phyloP scores from a whole-genome alignment of 306 rosid genomes.

The Cotoneaster glaucophyllus region DNA sequence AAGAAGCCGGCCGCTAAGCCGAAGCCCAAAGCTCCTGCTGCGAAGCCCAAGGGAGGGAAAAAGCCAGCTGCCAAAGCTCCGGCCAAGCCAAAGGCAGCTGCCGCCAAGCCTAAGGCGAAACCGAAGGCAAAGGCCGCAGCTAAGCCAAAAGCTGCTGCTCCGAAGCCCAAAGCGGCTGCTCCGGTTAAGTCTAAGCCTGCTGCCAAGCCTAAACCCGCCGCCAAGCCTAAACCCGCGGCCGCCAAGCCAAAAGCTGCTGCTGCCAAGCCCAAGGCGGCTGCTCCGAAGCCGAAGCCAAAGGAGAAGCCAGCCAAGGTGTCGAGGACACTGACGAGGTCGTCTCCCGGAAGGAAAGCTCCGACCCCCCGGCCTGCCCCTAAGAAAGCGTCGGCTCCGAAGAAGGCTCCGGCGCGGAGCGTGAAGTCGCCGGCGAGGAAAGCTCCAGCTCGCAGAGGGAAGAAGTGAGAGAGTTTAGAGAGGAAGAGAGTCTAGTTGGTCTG shows the following conservation, averaged over 20 bases:
- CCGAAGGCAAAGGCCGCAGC: constrained; percentile 17
- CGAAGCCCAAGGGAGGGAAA: constrained; percentile 23
- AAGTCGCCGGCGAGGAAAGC: constrained; percentile 55
- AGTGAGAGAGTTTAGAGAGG: constrained; percentile 17
- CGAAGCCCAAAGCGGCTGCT: constrained; percentile 26
- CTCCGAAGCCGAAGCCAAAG: constrained; percentile 44
- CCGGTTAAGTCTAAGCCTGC: constrained; percentile 24
- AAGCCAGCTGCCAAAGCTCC: background rate
- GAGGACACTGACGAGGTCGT: constrained; percentile 57
- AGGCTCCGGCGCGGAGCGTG: constrained; percentile 37
- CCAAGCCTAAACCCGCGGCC: constrained; percentile 16
- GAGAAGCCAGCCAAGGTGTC: constrained; percentile 52
- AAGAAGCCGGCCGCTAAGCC: constrained; percentile 1
- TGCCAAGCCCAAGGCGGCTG: constrained; percentile 29
- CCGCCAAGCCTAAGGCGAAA: constrained; percentile 22
- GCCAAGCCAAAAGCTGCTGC: constrained; percentile 26
- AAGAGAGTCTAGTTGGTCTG: constrained; percentile 10
- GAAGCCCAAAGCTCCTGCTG: constrained; percentile 4
- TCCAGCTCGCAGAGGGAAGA: constrained; percentile 42
- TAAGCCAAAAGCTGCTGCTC: constrained; percentile 13
- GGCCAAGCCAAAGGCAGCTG: constrained; percentile 1
- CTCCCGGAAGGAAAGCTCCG: constrained; percentile 57
- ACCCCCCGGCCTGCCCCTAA: constrained; percentile 33
- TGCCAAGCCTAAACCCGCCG: constrained; percentile 20
- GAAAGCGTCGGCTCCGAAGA: constrained; percentile 43